Conservation (phyloP, 306 rosid genomes). For the Cucumis cinereus region DNA sequence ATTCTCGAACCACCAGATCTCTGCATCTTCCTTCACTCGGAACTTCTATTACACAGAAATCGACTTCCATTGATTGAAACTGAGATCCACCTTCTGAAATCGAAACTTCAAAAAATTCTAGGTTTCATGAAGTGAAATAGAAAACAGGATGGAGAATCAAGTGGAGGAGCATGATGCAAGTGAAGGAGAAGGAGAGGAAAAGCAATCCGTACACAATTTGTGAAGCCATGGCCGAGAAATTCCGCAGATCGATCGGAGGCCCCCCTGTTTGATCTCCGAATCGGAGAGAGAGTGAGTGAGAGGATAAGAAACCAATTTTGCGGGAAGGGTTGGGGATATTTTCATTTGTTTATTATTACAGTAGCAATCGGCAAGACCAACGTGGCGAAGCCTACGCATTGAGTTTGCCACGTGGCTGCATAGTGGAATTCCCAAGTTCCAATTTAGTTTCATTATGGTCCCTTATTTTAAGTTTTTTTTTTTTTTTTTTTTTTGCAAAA, state of each 20-base stretch:
- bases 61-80: background rate
- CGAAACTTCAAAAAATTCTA: background rate
- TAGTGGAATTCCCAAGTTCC: too few species aligned
- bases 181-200: slow-evolving; percentile 3
- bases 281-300: background rate
- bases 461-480: too few species aligned
- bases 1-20: background rate
- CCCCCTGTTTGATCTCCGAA: background rate
- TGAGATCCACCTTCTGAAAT: background rate
- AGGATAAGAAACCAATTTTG: background rate
- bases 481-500: too few species aligned
- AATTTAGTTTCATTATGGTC: too few species aligned
- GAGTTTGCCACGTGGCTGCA: background rate
- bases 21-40: background rate
- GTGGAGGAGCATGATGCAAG: slow-evolving; percentile 10
- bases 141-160: slow-evolving; percentile 3
- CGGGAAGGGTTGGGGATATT: background rate
- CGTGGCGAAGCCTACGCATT: background rate
- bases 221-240: background rate
- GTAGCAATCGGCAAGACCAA: background rate
- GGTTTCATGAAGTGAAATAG: slow-evolving; percentile 5
- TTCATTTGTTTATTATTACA: background rate
- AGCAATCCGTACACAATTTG: slow-evolving; percentile 2
- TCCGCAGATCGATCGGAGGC: background rate
- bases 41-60: background rate